Conservation (phyloP, 2,329 filamentous ascomycete species). For the Graphilbum sp. region DNA sequence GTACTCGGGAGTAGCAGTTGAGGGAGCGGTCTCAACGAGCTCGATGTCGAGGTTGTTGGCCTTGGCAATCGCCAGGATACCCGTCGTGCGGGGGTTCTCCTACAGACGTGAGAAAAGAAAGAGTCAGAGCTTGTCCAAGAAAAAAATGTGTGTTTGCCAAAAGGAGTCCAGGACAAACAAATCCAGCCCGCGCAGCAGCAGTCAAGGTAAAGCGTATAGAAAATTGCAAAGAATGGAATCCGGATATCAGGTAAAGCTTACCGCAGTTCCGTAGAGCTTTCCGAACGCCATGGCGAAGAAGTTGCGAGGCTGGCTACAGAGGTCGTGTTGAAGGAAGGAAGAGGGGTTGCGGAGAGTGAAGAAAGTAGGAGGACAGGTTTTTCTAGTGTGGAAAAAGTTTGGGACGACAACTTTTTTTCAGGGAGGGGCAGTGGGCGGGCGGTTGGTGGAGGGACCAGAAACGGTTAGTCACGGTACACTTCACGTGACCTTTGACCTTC, state of each 20-base stretch:
- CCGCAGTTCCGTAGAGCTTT: conserved; percentile 56
- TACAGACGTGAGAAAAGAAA: conserved; percentile 18
- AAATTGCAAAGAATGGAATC: no score
- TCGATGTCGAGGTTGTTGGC: conserved; percentile 91
- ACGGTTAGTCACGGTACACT: background rate
- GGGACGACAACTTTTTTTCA: conserved; percentile 1
- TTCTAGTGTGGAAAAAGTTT: conserved; percentile 9
- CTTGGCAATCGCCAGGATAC: conserved; percentile 88
- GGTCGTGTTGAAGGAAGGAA: conserved; percentile 12
- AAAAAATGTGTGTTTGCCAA: no score
- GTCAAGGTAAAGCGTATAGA: no score
- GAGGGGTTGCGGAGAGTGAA: conserved; percentile 9
- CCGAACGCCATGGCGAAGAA: conserved; percentile 76
- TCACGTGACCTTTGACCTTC: background rate
- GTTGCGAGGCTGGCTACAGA: conserved; percentile 9
- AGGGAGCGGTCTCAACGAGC: conserved; percentile 54
- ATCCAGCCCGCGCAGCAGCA: no score
- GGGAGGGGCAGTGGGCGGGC: conserved; percentile 6
- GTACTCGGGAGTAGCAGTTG: conserved; percentile 59
- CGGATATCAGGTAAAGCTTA: no score
- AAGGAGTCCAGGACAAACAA: no score
- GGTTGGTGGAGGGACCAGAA: background rate
- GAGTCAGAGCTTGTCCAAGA: background rate
- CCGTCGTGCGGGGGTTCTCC: conserved; percentile 80
- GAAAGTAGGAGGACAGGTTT: conserved; percentile 7